Percentiles rank a stretch among this genome's conserved stretches.
phyloP scores from a whole-genome alignment of 2,329 filamentous ascomycete species.

The Ophiostoma ulmi region DNA sequence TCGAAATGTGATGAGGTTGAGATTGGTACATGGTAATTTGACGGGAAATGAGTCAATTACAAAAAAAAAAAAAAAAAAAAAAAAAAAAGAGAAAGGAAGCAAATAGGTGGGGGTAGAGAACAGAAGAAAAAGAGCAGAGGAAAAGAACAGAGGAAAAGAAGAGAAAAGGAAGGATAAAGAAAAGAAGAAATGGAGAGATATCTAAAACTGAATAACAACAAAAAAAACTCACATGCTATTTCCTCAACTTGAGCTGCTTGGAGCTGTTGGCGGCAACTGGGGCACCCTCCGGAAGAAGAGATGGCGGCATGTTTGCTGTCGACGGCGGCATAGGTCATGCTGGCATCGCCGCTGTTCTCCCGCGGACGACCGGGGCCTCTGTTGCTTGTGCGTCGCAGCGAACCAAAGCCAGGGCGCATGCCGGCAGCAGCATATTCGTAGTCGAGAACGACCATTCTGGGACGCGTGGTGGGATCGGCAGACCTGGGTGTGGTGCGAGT shows the following conservation, averaged over 20 bases:
- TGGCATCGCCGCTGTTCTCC: constrained; percentile 15
- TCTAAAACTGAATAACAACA: background rate
- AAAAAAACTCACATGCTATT: constrained; percentile 8
- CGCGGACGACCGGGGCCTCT: background rate
- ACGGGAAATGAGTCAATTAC: background rate
- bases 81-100: background rate
- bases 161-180: background rate
- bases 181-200: background rate
- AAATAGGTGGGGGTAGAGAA: background rate
- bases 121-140: too few relatives aligned
- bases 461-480: background rate
- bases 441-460: constrained; percentile 20
- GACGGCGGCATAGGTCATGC: constrained; percentile 13
- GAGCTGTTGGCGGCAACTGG: constrained; percentile 17
- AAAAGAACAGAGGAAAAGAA: too few relatives aligned
- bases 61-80: background rate
- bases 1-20: background rate
- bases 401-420: constrained; percentile 22
- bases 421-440: constrained; percentile 18
- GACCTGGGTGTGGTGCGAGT: background rate
- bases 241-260: constrained; percentile 13
- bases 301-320: background rate
- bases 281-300: constrained; percentile 15
- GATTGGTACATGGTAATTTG: too few relatives aligned
- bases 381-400: constrained; percentile 2